phyloP scores from a whole-genome alignment of 768 basidiomycete species.

The Mycena albidolilacea region DNA sequence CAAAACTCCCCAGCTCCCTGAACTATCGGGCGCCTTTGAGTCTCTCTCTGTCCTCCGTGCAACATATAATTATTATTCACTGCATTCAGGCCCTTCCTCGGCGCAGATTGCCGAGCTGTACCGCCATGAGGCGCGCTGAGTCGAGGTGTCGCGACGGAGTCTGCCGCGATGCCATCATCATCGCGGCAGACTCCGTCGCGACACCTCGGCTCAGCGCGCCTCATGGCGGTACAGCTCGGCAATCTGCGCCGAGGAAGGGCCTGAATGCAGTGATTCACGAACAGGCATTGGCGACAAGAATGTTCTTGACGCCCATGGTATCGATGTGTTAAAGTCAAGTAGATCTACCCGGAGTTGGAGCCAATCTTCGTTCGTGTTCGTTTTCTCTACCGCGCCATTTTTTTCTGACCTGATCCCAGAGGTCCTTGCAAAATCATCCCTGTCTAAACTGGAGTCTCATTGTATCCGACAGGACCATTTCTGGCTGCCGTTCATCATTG shows the following conservation, averaged over 20 bases:
- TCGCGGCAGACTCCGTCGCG: too few species aligned
- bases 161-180: too few species aligned
- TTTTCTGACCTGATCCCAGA: not conserved
- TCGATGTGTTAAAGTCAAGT: slow-evolving; percentile 49
- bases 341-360: slow-evolving; percentile 59
- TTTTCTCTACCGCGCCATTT: not conserved
- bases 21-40: slow-evolving; percentile 43
- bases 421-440: not conserved
- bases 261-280: too few species aligned
- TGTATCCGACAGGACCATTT: slow-evolving; percentile 6
- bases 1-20: slow-evolving; percentile 51
- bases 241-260: too few species aligned
- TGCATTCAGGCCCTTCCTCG: too few species aligned
- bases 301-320: slow-evolving; percentile 37
- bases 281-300: slow-evolving; percentile 18
- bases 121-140: too few species aligned
- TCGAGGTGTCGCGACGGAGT: too few species aligned
- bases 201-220: too few species aligned
- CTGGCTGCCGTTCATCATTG: slow-evolving; percentile 4
- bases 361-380: slow-evolving; percentile 53
- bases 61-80: not conserved
- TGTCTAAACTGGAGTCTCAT: not conserved
- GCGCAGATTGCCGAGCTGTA: too few species aligned
- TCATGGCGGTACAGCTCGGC: too few species aligned
- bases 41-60: too few species aligned